Conservation (phyloP, 805 yeast genomes). For the Ogataea pilisensis region DNA sequence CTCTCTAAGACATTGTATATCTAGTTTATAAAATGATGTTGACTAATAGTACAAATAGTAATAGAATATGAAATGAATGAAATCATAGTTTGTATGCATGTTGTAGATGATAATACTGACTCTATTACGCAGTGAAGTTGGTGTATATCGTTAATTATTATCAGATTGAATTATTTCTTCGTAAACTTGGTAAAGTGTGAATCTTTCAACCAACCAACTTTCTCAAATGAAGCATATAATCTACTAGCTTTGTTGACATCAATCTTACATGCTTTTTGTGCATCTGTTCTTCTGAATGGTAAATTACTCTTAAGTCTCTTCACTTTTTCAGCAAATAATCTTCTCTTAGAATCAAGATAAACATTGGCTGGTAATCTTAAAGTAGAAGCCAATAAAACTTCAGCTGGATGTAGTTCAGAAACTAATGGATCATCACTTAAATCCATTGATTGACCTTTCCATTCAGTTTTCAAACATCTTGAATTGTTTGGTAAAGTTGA, state of each 20-base stretch:
- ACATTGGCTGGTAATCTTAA: slow-evolving; percentile 83
- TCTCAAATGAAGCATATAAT: slow-evolving; percentile 83
- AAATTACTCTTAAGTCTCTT: slow-evolving; percentile 61
- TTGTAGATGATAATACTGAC: no score
- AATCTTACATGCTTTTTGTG: slow-evolving; percentile 95
- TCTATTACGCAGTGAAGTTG: no score
- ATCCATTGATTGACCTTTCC: slow-evolving; percentile 99
- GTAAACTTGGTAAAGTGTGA: slow-evolving; percentile 43
- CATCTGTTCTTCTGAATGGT: slow-evolving; percentile 94
- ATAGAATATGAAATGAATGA: no score
- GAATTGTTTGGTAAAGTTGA: slow-evolving; percentile 62
- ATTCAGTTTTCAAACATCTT: slow-evolving; percentile 80
- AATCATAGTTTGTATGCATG: no score
- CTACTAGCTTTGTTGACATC: slow-evolving; percentile 96
- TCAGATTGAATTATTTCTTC: no score
- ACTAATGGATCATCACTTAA: slow-evolving; percentile 71
- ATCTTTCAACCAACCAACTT: slow-evolving; percentile 89
- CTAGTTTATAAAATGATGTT: no score
- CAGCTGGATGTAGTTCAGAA: slow-evolving; percentile 84
- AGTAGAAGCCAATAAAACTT: slow-evolving; percentile 78
- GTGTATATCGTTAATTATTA: no score
- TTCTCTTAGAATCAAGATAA: slow-evolving; percentile 73
- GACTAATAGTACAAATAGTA: no score
- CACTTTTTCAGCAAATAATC: slow-evolving; percentile 87
- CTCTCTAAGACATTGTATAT: no score